These are phyloP conservation scores for Geum urbanum DNA, from an alignment of 306 rosid genomes.

Conservation along the genomic window DNA sequence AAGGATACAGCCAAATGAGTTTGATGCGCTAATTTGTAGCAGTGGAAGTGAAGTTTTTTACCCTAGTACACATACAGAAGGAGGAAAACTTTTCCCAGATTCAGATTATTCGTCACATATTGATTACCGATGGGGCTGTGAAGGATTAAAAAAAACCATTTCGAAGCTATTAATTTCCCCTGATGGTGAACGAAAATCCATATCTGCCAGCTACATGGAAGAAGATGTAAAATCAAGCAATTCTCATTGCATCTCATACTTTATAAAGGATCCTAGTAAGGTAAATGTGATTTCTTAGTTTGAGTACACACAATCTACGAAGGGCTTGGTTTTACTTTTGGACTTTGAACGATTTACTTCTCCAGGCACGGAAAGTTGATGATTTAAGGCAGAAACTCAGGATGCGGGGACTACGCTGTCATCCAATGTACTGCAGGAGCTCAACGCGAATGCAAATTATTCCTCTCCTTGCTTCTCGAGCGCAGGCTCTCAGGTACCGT, in stretches of 20 bases:
- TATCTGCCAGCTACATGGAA: constrained; percentile 26
- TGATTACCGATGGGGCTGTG: constrained; percentile 64
- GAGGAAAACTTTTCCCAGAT: constrained; percentile 50
- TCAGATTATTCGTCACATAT: constrained; percentile 63
- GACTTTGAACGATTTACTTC: constrained; percentile 1
- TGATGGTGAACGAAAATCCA: constrained; percentile 30
- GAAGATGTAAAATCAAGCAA: constrained; percentile 54
- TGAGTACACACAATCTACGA: neutral
- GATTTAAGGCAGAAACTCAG: constrained; percentile 71
- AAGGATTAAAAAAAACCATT: constrained; percentile 56
- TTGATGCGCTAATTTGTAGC: constrained; percentile 58
- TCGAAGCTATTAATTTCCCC: constrained; percentile 44
- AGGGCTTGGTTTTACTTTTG: constrained; percentile 7
- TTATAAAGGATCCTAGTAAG: constrained; percentile 45
- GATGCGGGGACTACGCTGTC: constrained; percentile 69
- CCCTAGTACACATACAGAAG: constrained; percentile 43
- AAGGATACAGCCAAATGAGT: constrained; percentile 43
- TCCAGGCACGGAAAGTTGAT: constrained; percentile 56
- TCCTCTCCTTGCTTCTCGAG: constrained; percentile 70
- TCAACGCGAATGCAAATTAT: constrained; percentile 55
- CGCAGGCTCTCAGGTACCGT: constrained; percentile 61
- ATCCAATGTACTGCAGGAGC: constrained; percentile 64
- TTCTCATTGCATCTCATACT: constrained; percentile 58
- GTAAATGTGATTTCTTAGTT: constrained; percentile 25
- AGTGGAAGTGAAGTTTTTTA: constrained; percentile 68